Evolutionary conservation across 345 rosid genomes (phyloP).

Genomic region (Dipteronia dyeriana): DNA sequence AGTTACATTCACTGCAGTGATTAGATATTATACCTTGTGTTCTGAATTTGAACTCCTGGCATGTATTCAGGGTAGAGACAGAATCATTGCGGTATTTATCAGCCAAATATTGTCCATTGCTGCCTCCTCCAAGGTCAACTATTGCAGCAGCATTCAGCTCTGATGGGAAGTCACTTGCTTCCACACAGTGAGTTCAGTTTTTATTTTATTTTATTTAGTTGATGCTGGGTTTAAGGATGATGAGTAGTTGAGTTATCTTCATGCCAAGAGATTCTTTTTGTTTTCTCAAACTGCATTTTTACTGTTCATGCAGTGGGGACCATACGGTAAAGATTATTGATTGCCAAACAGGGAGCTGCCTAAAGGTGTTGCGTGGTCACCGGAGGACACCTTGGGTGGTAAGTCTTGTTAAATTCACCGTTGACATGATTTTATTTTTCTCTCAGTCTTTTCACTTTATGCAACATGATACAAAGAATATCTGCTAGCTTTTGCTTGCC

Average conservation of each 20-base stretch:
- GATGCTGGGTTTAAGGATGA: not conserved
- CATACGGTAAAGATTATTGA: constrained; percentile 84
- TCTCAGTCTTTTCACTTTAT: not conserved
- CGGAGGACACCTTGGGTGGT: constrained; percentile 94
- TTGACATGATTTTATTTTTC: not conserved
- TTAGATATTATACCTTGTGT: not conserved
- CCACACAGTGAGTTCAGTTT: constrained; percentile 68
- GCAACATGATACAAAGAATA: not conserved
- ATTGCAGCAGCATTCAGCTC: constrained; percentile 88
- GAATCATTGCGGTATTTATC: constrained; percentile 71
- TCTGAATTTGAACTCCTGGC: constrained; percentile 7
- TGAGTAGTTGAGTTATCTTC: not conserved
- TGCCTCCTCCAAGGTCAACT: constrained; percentile 83
- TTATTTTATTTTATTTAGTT: not conserved
- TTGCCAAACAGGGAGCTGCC: constrained; percentile 71
- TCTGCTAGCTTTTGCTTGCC: not conserved
- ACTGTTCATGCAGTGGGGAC: constrained; percentile 61
- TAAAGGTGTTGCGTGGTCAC: constrained; percentile 75
- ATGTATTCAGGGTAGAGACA: constrained; percentile 65
- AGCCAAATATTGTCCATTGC: constrained; percentile 65
- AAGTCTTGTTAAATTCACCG: constrained; percentile 19
- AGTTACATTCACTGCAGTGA: not conserved
- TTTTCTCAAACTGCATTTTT: constrained; percentile 11
- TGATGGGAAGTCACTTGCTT: constrained; percentile 77
- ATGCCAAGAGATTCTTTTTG: constrained; percentile 6